phyloP scores from a whole-genome alignment of 2,329 filamentous ascomycete species.

The Penicillium hordei region DNA sequence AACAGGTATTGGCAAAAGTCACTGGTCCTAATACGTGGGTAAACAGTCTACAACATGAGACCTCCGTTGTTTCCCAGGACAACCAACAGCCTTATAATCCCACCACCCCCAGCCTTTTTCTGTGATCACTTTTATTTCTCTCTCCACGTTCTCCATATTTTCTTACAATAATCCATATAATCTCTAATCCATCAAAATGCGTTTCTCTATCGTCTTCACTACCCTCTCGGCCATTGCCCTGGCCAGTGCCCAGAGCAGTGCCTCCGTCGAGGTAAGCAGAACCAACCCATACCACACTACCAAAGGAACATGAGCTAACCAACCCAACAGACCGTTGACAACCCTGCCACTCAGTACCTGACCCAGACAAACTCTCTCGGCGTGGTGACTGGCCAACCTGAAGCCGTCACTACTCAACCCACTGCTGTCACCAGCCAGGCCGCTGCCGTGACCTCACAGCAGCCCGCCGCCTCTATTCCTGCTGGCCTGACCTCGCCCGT shows the following conservation, averaged over 20 bases:
- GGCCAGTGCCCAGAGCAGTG: constrained; percentile 43
- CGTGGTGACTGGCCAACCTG: constrained; percentile 52
- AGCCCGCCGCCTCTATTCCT: constrained; percentile 44
- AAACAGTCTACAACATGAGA: constrained; percentile 6
- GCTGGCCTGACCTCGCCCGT: constrained; percentile 37
- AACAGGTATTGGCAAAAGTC: constrained; percentile 1
- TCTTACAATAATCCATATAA: background rate
- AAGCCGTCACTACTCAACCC: constrained; percentile 36
- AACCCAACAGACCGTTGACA: constrained; percentile 33
- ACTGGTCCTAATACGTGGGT: background rate
- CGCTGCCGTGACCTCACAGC: constrained; percentile 32
- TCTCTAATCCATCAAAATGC: constrained; percentile 43
- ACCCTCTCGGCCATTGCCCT: constrained; percentile 46
- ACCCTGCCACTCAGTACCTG: constrained; percentile 47
- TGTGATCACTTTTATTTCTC: background rate
- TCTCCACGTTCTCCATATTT: constrained; percentile 7
- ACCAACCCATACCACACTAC: background rate
- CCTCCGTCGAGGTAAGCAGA: constrained; percentile 21
- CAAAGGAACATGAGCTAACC: background rate
- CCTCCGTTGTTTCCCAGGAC: constrained; percentile 12
- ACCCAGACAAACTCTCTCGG: constrained; percentile 51
- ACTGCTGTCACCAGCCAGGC: constrained; percentile 33
- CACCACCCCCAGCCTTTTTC: background rate
- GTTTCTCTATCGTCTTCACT: constrained; percentile 45
- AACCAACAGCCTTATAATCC: constrained; percentile 9